Evolutionary conservation across 441 rosid genomes (phyloP).

Genomic region (Theobroma grandiflorum): DNA sequence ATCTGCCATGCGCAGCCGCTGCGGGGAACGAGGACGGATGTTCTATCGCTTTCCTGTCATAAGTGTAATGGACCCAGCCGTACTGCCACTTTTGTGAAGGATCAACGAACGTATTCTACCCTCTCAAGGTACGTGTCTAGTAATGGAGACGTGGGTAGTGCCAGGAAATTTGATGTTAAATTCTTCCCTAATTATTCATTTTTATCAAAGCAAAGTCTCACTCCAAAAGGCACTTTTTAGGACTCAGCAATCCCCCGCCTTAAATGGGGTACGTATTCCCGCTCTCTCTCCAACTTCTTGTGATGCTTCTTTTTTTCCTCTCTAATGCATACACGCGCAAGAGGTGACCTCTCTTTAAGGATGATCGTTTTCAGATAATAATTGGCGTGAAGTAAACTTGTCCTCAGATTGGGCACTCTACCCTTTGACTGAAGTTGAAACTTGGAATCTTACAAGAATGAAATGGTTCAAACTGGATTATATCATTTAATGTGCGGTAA

Average conservation of each 20-base stretch:
- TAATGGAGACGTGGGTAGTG: background rate
- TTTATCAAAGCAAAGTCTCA: background rate
- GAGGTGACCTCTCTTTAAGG: too few relatives aligned
- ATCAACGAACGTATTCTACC: background rate
- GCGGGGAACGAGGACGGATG: background rate
- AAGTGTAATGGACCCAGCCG: background rate
- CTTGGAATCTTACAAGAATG: too few relatives aligned
- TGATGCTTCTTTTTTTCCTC: background rate
- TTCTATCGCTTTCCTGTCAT: background rate
- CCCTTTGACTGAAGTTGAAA: too few relatives aligned
- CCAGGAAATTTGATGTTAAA: background rate
- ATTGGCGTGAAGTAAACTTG: too few relatives aligned
- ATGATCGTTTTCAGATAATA: too few relatives aligned
- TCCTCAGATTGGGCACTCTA: too few relatives aligned
- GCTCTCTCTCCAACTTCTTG: background rate
- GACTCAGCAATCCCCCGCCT: background rate
- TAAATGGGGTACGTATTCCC: background rate
- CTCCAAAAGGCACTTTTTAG: background rate
- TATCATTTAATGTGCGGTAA: too few relatives aligned
- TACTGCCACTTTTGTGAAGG: background rate
- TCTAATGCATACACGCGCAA: conserved; percentile 6
- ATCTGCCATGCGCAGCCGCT: background rate
- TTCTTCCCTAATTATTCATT: too few relatives aligned
- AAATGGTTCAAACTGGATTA: too few relatives aligned
- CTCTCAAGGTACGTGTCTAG: background rate